Evolutionary conservation across 202 grass and related monocot species (phyloP), one percentile per base, ranked within the genome.

Genomic region (Digitaria exilis): DNA sequence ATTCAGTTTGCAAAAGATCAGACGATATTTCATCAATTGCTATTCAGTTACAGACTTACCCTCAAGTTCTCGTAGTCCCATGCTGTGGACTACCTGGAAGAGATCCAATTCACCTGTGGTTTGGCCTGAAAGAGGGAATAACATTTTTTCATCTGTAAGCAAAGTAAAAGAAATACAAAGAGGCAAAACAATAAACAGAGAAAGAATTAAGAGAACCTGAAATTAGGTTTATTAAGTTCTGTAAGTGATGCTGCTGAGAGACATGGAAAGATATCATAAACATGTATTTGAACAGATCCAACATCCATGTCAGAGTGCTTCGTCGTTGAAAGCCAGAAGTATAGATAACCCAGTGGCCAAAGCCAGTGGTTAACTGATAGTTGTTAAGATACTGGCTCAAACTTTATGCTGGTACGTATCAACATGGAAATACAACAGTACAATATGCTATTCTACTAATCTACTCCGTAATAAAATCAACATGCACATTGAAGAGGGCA

Each of bases 1-100:
- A 71, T 71, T 71, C 43, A 71, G 3, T 71, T 50, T 71, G 44
- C 69, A 30, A 50, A 31, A 49, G 8, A 62, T 62, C 17, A 71
- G 46, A 26, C 18, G 16, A 31, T 62, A 31, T 71, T 70, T 29
- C 67, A 46, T 46, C 67, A 46, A 46, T 25, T 71, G 14, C 18
- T 17, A 71, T 29, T 50, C 9, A 71, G 7, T 30, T 71, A 50
- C 24, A 71, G 16, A 43, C 25, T 71, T 30, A 19, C 44, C 13
- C 42, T 45, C 42, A 11, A 44, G 42, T 42, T 26, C 24, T 14
- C 65, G n/a, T 12, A 17, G 22, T 70, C 15, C 15, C 15, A 49
- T 49, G 43, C 42, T 18, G 42, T 46, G 42, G 15, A 49, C 26
- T 30, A 49, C 69, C 69, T 11, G 25, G 48, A 71, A 31, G 44